A percentile compares a stretch with the other conserved stretches of the same genome.
These are phyloP conservation scores for Trichoderma koningii DNA, from an alignment of 2,329 filamentous ascomycete genomes.

Conservation along the genomic window DNA sequence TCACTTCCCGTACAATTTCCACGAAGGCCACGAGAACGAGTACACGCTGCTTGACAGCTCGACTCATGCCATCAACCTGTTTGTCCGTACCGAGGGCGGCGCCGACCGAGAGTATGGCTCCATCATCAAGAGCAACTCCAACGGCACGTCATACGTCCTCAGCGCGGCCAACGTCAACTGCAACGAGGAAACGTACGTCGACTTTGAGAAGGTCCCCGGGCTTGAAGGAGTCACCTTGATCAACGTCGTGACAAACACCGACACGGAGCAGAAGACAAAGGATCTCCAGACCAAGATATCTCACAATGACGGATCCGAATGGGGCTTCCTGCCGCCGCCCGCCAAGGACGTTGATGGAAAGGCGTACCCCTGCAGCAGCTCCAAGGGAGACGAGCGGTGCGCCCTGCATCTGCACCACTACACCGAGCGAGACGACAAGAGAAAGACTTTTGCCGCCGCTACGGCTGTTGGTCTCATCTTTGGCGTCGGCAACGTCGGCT, in stretches of 20 bases:
- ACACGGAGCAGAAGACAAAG: conserved; percentile 77
- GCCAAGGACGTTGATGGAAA: conserved; percentile 70
- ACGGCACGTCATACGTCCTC: conserved; percentile 91
- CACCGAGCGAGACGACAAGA: conserved; percentile 80
- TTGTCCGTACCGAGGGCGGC: conserved; percentile 75
- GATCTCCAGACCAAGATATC: conserved; percentile 88
- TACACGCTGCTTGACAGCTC: conserved; percentile 96
- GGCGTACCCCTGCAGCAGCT: conserved; percentile 65
- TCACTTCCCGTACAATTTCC: conserved; percentile 82
- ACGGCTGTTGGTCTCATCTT: conserved; percentile 91
- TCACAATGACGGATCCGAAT: conserved; percentile 92
- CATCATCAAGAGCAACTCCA: conserved; percentile 97
- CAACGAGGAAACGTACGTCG: conserved; percentile 75
- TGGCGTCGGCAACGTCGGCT: conserved; percentile 86
- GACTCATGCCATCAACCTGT: conserved; percentile 90
- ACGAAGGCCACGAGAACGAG: conserved; percentile 73
- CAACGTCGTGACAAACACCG: conserved; percentile 78
- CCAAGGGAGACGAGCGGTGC: conserved; percentile 65
- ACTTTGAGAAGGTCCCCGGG: conserved; percentile 94
- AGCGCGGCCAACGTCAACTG: conserved; percentile 82
- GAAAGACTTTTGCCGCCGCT: conserved; percentile 83
- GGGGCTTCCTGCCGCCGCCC: conserved; percentile 76
- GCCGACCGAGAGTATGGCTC: conserved; percentile 73
- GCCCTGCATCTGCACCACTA: conserved; percentile 93
- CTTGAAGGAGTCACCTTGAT: conserved; percentile 87